phyloP scores from a whole-genome alignment of 2,329 filamentous ascomycete genomes.

The Meredithiella fracta region DNA sequence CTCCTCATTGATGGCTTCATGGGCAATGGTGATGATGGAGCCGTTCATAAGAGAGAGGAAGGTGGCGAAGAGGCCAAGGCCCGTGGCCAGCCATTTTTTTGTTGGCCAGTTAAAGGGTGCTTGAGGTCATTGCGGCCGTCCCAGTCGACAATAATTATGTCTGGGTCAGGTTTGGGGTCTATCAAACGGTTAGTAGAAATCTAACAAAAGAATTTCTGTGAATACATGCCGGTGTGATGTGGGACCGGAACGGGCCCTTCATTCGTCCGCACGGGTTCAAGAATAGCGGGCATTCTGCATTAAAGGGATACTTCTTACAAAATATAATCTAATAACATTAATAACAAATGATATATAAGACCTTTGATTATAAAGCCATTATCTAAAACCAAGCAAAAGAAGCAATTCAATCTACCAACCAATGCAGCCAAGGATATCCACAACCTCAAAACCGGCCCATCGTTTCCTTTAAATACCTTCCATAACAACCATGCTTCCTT shows the following conservation, averaged over 20 bases:
- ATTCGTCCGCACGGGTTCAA: conserved; percentile 6
- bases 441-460: no score
- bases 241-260: not conserved
- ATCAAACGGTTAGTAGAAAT: not conserved
- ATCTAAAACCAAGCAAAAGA: no score
- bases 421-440: no score
- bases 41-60: conserved; percentile 16
- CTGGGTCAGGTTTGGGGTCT: conserved; percentile 5
- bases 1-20: conserved; percentile 15
- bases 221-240: not conserved
- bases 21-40: conserved; percentile 13
- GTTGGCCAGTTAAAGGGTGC: conserved; percentile 56
- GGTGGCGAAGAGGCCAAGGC: conserved; percentile 21
- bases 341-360: not conserved
- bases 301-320: not conserved
- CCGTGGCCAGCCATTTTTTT: conserved; percentile 23
- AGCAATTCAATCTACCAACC: no score
- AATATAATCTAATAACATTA: not conserved
- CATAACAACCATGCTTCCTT: no score
- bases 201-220: not conserved
- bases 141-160: conserved; percentile 36
- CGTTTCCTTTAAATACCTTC: no score
- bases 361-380: not conserved
- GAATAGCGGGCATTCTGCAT: not conserved
- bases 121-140: conserved; percentile 38